A percentile compares a stretch with the other conserved stretches of the same genome.
Conservation (phyloP, 2,329 filamentous ascomycete genomes). For the Beauveria sp. region DNA sequence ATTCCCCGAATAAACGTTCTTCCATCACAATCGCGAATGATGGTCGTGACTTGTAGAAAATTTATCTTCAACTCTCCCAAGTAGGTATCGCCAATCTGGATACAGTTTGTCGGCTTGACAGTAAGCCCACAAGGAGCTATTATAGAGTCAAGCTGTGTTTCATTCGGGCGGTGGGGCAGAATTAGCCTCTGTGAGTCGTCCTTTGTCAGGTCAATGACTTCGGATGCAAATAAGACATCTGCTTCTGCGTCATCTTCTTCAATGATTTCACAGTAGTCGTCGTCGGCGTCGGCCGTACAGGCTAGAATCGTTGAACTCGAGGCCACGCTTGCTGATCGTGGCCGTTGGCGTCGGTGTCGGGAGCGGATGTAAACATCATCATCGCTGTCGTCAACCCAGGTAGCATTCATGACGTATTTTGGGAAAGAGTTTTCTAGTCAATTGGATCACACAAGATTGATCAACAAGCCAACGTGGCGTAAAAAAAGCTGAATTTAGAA, state of each 20-base stretch:
- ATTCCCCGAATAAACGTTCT: slow-evolving; percentile 29
- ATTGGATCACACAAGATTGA: neutral
- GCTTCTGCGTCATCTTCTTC: neutral
- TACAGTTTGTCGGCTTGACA: slow-evolving; percentile 20
- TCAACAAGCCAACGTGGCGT: too few species aligned
- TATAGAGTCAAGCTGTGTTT: slow-evolving; percentile 17
- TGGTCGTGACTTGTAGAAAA: slow-evolving; percentile 35
- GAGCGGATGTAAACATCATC: neutral
- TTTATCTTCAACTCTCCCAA: slow-evolving; percentile 21
- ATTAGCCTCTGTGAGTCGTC: slow-evolving; percentile 16
- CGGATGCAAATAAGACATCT: slow-evolving; percentile 13
- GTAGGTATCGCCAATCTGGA: slow-evolving; percentile 20
- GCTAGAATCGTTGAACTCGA: neutral
- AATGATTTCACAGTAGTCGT: neutral
- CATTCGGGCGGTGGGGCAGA: slow-evolving; percentile 16
- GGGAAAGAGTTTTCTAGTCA: too few species aligned
- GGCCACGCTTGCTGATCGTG: neutral
- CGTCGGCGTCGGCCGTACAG: neutral
- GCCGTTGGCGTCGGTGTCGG: neutral
- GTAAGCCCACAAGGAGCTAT: slow-evolving; percentile 1
- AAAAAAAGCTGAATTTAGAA: neutral
- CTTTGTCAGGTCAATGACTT: slow-evolving; percentile 28
- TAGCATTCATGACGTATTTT: neutral
- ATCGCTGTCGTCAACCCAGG: neutral
- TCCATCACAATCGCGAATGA: slow-evolving; percentile 25